Evolutionary conservation across 139 green algal species (phyloP).

Genomic region (Parachlorella kessleri): DNA sequence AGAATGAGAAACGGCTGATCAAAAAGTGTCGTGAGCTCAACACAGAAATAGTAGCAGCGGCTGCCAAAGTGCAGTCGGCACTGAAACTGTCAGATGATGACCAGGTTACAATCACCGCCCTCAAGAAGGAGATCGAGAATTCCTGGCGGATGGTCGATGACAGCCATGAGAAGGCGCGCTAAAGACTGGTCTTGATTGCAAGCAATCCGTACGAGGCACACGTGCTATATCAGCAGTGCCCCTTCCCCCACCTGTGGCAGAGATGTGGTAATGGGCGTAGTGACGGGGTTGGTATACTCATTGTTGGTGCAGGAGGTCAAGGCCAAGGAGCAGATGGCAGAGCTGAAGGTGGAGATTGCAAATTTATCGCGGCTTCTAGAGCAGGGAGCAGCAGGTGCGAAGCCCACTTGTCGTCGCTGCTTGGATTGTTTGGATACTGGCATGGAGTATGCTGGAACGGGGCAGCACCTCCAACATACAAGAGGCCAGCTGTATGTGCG

Average conservation of each 20-base stretch:
- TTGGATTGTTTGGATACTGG: too few species aligned
- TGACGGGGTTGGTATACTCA: too few species aligned
- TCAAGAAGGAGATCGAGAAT: conserved; percentile 95
- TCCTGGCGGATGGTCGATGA: conserved; percentile 90
- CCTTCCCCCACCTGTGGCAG: too few species aligned
- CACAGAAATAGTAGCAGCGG: conserved; percentile 85
- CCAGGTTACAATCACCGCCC: conserved; percentile 77
- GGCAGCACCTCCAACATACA: too few species aligned
- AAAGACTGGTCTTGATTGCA: too few species aligned
- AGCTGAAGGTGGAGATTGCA: conserved; percentile 86
- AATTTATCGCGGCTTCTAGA: conserved; percentile 85
- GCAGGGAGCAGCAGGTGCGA: conserved; percentile 62
- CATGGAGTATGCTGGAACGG: too few species aligned
- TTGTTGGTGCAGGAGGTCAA: conserved; percentile 74
- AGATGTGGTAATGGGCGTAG: too few species aligned
- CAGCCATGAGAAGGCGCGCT: conserved; percentile 78
- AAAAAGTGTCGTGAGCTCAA: conserved; percentile 91
- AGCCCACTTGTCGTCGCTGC: too few species aligned
- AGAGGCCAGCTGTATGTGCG: too few species aligned
- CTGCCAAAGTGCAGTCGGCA: conserved; percentile 88
- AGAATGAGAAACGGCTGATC: conserved; percentile 85
- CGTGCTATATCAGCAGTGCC: too few species aligned
- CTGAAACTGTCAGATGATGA: conserved; percentile 94
- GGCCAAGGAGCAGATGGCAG: conserved; percentile 82
- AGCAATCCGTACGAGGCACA: too few species aligned